Evolutionary conservation across 2,329 filamentous ascomycete species (phyloP), one percentile per base, ranked within the genome.

Genomic region (Pyrenochaeta sp.): DNA sequence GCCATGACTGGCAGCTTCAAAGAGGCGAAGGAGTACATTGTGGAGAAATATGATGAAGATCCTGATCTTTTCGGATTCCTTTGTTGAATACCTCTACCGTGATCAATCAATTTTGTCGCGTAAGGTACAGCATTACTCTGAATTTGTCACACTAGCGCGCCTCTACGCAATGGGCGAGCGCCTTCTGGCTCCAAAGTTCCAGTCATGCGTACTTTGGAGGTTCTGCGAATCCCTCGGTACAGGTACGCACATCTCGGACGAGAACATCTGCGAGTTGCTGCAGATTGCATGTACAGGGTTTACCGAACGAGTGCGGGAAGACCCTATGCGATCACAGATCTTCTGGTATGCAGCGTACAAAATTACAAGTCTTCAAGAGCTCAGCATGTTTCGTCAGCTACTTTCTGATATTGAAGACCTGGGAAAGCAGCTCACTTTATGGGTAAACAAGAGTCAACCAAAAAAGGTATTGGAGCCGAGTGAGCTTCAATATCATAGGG

Each of bases 31-130:
- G 35, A 46, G 17, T 31, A 41, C 3, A 35, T 31, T 31, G 43
- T 59, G 11, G 35, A 46, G 6, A 30, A 52, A 22, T 37, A 49
- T 9, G 53, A 57, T 15, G 46, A 57, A 34, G 53, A 61, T 26
- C 48, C 53, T 8, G 30, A 48, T 6, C 48, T 55, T 15, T 58
- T 59, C 29, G 46, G 48, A n/a, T 57, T 41, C 19, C n/a, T 61
- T 55, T 21, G 48, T 53, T 7, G 50, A 58, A 37, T 61, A 61
- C 36, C 43, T 61, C 17, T 61, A 61, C 32, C 52, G 51, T 15
- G 46, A 58, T 24, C 15, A 28, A 8, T 55, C 48, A 19, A 44
- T 53, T 8, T 14, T 50, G 18, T 51, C 43, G 8, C 23, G 46
- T 15, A 15, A 37, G 6, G 28, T 53, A 8, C 5, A 48, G 19